phyloP scores from a whole-genome alignment of 2,329 filamentous ascomycete genomes.

The Biscogniauxia marginata region DNA sequence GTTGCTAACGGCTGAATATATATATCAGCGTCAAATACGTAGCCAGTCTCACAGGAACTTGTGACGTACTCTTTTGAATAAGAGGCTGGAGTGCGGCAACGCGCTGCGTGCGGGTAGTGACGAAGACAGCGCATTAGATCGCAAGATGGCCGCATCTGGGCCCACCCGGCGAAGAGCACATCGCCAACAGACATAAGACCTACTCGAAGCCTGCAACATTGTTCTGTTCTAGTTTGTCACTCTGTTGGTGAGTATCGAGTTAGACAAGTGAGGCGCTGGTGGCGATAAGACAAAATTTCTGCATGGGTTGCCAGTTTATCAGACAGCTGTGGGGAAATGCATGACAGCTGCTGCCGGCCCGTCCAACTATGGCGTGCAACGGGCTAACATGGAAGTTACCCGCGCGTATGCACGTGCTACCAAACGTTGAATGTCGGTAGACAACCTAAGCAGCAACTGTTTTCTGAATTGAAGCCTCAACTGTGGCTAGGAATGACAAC shows the following conservation, averaged over 20 bases:
- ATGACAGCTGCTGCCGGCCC: background rate
- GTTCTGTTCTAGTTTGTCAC: conserved; percentile 1
- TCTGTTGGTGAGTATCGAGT: background rate
- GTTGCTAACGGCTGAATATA: conserved; percentile 25
- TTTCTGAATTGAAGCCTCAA: no score
- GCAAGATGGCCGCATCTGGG: conserved; percentile 8
- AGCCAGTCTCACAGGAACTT: background rate
- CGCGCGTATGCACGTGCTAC: no score
- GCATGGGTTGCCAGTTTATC: background rate
- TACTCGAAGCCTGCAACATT: conserved; percentile 30
- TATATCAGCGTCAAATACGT: conserved; percentile 9
- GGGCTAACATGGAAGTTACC: no score
- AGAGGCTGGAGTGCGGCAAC: conserved; percentile 3
- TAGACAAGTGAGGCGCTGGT: background rate
- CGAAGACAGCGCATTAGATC: conserved; percentile 8
- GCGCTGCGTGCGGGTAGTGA: conserved; percentile 7
- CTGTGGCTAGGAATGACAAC: no score
- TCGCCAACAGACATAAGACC: conserved; percentile 33
- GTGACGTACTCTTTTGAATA: conserved; percentile 25
- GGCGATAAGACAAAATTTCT: background rate
- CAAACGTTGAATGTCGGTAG: no score
- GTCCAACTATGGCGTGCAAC: no score
- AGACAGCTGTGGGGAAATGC: background rate
- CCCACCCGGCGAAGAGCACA: conserved; percentile 23
- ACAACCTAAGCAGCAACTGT: no score